Percentiles rank a stretch among this genome's conserved stretches.
phyloP scores from a whole-genome alignment of 2,329 filamentous ascomycete genomes.

The Fonsecaea erecta region DNA sequence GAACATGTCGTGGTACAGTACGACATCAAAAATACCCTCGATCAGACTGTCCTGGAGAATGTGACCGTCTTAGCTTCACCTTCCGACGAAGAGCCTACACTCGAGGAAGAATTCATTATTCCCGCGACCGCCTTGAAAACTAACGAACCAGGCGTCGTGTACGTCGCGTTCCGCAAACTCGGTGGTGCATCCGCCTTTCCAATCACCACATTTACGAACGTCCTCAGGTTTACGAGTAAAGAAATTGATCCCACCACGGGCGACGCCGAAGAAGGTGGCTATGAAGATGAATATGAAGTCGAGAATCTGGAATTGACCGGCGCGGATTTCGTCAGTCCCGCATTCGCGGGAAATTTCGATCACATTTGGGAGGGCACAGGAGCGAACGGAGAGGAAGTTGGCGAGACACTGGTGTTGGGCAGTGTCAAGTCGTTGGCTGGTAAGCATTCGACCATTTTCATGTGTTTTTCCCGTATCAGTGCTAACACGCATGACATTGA shows the following conservation, averaged over 20 bases:
- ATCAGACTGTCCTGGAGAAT: conserved; percentile 86
- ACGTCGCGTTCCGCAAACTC: conserved; percentile 89
- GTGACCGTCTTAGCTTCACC: conserved; percentile 82
- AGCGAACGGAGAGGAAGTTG: conserved; percentile 83
- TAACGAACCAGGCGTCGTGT: conserved; percentile 89
- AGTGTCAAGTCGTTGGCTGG: conserved; percentile 85
- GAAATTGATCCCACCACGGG: conserved; percentile 95
- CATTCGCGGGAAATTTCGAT: conserved; percentile 92
- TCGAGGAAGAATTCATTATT: conserved; percentile 89
- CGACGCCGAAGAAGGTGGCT: conserved; percentile 88
- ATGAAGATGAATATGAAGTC: conserved; percentile 97
- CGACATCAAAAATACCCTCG: conserved; percentile 95
- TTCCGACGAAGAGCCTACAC: conserved; percentile 69
- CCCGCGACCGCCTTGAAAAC: conserved; percentile 80
- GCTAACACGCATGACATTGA: conserved; percentile 38
- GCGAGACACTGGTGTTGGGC: conserved; percentile 86
- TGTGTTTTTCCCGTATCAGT: background rate
- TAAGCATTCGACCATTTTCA: conserved; percentile 54
- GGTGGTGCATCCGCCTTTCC: conserved; percentile 76
- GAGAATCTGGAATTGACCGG: conserved; percentile 89
- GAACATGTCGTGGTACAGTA: conserved; percentile 95
- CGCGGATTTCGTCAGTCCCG: conserved; percentile 90
- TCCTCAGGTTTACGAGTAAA: conserved; percentile 96
- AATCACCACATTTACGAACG: conserved; percentile 81
- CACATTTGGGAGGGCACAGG: conserved; percentile 94